Conservation (phyloP, 2,329 filamentous ascomycete genomes). For the Drechslerella stenobrocha region DNA sequence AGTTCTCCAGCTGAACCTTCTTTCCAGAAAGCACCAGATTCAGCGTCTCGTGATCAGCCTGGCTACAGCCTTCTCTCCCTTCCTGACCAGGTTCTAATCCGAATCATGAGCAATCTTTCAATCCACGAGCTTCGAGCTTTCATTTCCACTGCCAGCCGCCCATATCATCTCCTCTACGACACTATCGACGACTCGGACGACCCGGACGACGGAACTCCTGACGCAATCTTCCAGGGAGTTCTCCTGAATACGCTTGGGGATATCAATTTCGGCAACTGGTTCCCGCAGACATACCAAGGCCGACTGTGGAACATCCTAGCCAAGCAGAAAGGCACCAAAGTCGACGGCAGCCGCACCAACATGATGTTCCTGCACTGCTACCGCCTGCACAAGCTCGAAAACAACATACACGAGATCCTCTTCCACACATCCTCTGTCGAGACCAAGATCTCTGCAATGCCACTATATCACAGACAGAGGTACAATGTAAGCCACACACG, state of each 20-base stretch:
- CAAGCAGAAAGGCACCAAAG: background rate
- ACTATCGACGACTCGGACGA: background rate
- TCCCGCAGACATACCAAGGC: background rate
- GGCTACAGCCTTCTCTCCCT: background rate
- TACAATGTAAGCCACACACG: conserved; percentile 8
- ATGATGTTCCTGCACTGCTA: background rate
- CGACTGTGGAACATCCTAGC: background rate
- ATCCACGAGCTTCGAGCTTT: background rate
- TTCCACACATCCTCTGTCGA: background rate
- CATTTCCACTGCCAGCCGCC: background rate
- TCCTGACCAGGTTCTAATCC: background rate
- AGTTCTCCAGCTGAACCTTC: too few species aligned
- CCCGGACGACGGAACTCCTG: background rate
- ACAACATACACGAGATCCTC: background rate
- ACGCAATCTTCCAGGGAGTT: background rate
- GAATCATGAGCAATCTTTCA: background rate
- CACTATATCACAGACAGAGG: too few species aligned
- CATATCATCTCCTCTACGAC: background rate
- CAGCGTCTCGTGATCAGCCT: too few species aligned
- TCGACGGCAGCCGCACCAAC: too few species aligned
- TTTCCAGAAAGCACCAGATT: too few species aligned
- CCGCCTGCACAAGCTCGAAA: background rate
- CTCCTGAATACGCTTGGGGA: background rate
- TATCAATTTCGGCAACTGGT: background rate
- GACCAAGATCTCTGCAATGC: background rate